Evolutionary conservation across 805 yeast genomes (phyloP).

Genomic region (Deakozyma indianensis): DNA sequence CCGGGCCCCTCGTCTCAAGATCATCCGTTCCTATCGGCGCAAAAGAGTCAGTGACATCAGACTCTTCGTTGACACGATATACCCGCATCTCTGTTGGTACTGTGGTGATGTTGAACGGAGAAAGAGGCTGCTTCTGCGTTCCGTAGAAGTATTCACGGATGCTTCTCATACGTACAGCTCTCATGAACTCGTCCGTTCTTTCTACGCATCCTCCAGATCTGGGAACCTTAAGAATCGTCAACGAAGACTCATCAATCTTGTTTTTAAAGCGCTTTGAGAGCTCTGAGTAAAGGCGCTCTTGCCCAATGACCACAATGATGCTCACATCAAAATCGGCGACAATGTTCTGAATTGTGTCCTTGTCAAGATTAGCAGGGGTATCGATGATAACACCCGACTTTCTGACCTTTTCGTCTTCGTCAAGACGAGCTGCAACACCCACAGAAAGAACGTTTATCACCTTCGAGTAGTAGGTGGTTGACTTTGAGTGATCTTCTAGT

Average conservation of each 20-base stretch:
- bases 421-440: conserved; percentile 31
- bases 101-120: conserved; percentile 76
- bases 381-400: conserved; percentile 56
- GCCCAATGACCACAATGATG: conserved; percentile 56
- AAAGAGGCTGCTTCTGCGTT: conserved; percentile 38
- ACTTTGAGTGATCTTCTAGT: conserved; percentile 41
- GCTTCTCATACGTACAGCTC: conserved; percentile 60
- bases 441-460: conserved; percentile 35
- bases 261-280: conserved; percentile 31
- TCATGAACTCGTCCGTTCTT: conserved; percentile 48
- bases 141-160: conserved; percentile 91
- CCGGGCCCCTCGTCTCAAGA: conserved; percentile 22
- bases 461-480: conserved; percentile 39
- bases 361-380: conserved; percentile 40
- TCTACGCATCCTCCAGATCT: conserved; percentile 68
- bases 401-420: conserved; percentile 30
- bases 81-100: conserved; percentile 47
- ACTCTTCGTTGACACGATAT: conserved; percentile 33
- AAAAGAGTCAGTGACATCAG: conserved; percentile 15
- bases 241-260: conserved; percentile 2
- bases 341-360: conserved; percentile 35
- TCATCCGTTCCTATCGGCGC: conserved; percentile 15
- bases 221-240: conserved; percentile 46
- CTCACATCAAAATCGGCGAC: conserved; percentile 47
- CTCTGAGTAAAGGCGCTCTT: conserved; percentile 54